Base-by-base conservation (phyloP, 2,329 filamentous ascomycete genomes). In the Phyllosticta ampelicida region DNA sequence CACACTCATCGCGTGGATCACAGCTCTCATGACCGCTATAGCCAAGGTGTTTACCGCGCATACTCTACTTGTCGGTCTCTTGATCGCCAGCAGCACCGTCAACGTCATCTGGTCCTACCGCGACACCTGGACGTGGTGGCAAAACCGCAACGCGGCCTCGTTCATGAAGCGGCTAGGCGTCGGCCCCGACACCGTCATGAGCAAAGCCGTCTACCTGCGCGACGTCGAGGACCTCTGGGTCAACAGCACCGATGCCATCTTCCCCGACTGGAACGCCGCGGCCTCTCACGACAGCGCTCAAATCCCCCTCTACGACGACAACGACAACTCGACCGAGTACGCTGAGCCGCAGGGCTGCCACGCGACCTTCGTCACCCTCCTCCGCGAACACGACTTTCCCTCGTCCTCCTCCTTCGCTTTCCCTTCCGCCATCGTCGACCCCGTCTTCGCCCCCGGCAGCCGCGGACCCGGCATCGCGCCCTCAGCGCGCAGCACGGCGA, bases 141-240 rank as follows among this genome's bases (percentile, higher is more conserved):
- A 82, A 51, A 92, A 97, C 73, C 83, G 90, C 59, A 86, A 83
- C 60, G 90, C 91, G 1, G 81, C 80, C 16, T 85, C 79, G 48
- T 96, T 92, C 70, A 94, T 99, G 90, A 77, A 78, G 30, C 80
- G 85, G 11, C 75, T 97, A 13, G 92, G 92, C 9, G 84, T 97
- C 8, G 80, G 82, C 2, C 89, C 91, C 8, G 87, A 95, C 64
- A 73, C 80, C 19, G 81, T 86, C 62, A 92, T 96, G 88, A 88
- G 86, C 72, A 90, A 86, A 70, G 84, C 89, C 9, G 83, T 99
- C 23, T 96, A 94, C 68, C 74, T 96, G 58, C 79, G 79, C 55
- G 92, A 97, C 70, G 77, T 97, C 54, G 85, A 90, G 60, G 82
- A 87, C 62, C 83, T 81, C 16, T 74, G 82, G 55, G 67, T 74